Base-by-base conservation (phyloP, 352 stramenopile genomes). In the Pythium vanterpoolii region DNA sequence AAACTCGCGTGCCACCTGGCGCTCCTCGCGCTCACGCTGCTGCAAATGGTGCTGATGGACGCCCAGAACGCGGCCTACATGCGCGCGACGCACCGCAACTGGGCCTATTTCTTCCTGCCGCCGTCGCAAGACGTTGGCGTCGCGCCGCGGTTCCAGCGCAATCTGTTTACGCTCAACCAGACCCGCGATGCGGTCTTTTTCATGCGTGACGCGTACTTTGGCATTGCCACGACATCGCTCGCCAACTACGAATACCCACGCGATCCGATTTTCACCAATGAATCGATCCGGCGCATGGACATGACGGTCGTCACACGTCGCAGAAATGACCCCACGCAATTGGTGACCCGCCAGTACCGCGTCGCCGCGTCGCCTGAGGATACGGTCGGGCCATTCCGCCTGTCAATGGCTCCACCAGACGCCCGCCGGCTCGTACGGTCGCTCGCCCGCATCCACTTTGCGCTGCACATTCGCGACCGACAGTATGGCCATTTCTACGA, bases 81-180 rank as follows among this genome's bases (percentile, higher is more conserved):
- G 74, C 86, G 83, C 26, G 83, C 86, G 0, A 90, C 83, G 18
- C 73, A 93, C 30, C 71, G 84, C 47, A 95, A 95, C 62, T 95
- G 86, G 86, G 83, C 81, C 11, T 90, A 86, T 44, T 93, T 93
- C 66, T 95, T 95, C 53, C 68, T 95, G 11, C 86, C 83, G 19
- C 72, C 79, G 24, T 51, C 72, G 23, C 54, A 61, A 19, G 70
- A 85, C 53, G 76, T 83, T n/a, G 78, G 80, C 24, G 60, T 81
- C 47, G 69, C 83, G 68, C 71, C 77, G 7, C 74, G 82, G 13
- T 92, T 84, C 56, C 59, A 87, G 51, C 73, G 84, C 11, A 72
- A 87, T 6, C 54, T 93, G 0, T 95, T 79, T 56, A 90, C 81
- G 19, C 72, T 93, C 52, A 89, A 93, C 60, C 66, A 79, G 54